Evolutionary conservation across 208 protist genomes (phyloP).

Genomic region (Balamuthia mandrillaris): DNA sequence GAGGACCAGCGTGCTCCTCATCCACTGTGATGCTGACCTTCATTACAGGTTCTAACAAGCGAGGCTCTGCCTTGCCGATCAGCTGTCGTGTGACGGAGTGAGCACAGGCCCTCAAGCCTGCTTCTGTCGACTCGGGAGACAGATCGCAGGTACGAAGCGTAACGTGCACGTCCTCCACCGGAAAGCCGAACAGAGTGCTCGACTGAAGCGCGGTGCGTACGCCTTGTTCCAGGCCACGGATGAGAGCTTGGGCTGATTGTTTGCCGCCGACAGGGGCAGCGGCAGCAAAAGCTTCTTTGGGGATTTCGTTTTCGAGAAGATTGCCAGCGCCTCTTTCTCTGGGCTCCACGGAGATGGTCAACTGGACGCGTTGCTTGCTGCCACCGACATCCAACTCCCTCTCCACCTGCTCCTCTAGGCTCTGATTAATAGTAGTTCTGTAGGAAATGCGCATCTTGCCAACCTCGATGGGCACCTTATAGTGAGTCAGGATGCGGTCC

Average conservation of each 20-base stretch:
- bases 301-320: background rate
- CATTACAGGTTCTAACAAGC: conserved; percentile 15
- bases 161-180: background rate
- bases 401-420: background rate
- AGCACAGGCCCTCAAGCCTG: background rate
- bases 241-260: background rate
- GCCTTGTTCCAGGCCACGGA: background rate
- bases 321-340: background rate
- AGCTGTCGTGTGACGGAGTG: background rate
- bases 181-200: conserved; percentile 21
- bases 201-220: background rate
- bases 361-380: background rate
- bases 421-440: background rate
- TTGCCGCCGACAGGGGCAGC: background rate
- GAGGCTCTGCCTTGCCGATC: background rate
- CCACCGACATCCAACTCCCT: background rate
- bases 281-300: background rate
- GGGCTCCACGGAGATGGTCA: background rate
- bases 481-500: background rate
- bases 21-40: background rate
- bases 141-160: background rate
- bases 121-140: background rate
- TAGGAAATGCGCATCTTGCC: conserved; percentile 50
- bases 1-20: background rate
- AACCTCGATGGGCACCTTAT: background rate